These are phyloP conservation scores for Gynostemma pentaphyllum DNA, from an alignment of 306 rosid species.

Conservation along the genomic window DNA sequence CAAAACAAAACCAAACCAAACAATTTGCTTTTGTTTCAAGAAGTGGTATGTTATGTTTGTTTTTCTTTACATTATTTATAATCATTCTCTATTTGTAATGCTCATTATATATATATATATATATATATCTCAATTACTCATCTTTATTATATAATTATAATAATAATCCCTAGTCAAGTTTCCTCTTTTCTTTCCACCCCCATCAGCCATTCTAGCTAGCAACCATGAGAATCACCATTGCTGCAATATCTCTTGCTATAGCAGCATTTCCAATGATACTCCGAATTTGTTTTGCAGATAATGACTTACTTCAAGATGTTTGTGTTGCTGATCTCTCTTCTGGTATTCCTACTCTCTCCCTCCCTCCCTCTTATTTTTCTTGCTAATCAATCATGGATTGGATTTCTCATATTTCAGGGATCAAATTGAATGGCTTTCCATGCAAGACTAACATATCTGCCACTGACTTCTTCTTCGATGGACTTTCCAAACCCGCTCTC, in stretches of 20 bases:
- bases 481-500: conserved; percentile 52
- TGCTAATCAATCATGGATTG: background rate
- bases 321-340: conserved; percentile 75
- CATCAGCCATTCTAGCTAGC: too few species aligned
- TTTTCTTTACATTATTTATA: background rate
- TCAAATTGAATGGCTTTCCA: conserved; percentile 57
- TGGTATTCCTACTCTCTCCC: conserved; percentile 19
- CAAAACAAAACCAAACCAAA: too few species aligned
- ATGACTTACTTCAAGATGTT: conserved; percentile 77
- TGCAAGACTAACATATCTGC: conserved; percentile 58
- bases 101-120: background rate
- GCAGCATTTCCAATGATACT: background rate
- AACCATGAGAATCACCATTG: too few species aligned
- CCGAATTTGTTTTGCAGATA: conserved; percentile 42
- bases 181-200: too few species aligned
- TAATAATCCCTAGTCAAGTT: too few species aligned
- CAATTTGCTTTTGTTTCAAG: background rate
- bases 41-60: background rate
- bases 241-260: background rate
- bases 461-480: conserved; percentile 49
- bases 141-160: background rate
- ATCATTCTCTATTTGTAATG: background rate
- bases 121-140: background rate
- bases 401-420: too few species aligned
- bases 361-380: background rate